These are phyloP conservation scores for Scutellaria minor DNA, from an alignment of 257 asterid genomes.

Conservation along the genomic window DNA sequence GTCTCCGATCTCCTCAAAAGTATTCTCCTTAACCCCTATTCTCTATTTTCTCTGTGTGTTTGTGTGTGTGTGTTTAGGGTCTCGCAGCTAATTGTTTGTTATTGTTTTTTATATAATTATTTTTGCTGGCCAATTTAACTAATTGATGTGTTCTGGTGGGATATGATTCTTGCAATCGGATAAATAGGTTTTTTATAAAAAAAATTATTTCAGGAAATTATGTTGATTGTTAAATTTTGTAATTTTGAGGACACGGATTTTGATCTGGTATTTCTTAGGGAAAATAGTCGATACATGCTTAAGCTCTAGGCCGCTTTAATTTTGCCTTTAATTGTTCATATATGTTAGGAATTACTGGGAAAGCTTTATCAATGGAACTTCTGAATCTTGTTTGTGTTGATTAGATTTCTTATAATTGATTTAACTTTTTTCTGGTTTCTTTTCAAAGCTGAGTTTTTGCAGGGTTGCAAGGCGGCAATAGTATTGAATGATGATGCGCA, in stretches of 20 bases:
- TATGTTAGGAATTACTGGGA: constrained; percentile 8
- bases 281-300: neutral
- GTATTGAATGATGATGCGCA: constrained; percentile 32
- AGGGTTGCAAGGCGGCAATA: constrained; percentile 37
- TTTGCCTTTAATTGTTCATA: neutral
- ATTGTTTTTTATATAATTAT: neutral
- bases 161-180: neutral
- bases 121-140: neutral
- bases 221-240: neutral
- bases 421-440: neutral
- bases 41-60: neutral
- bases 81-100: neutral
- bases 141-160: neutral
- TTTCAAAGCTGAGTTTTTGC: constrained; percentile 9
- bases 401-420: neutral
- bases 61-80: neutral
- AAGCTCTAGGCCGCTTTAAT: neutral
- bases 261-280: neutral
- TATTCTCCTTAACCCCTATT: neutral
- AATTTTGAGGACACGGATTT: constrained; percentile 8
- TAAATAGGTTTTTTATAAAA: neutral
- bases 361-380: neutral
- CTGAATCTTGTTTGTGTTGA: constrained; percentile 6
- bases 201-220: neutral
- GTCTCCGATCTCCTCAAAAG: constrained; percentile 37